Percentiles rank a stretch among this genome's conserved stretches.
phyloP scores from a whole-genome alignment of 2,329 filamentous ascomycete species.

The Alternaria ventricosa region DNA sequence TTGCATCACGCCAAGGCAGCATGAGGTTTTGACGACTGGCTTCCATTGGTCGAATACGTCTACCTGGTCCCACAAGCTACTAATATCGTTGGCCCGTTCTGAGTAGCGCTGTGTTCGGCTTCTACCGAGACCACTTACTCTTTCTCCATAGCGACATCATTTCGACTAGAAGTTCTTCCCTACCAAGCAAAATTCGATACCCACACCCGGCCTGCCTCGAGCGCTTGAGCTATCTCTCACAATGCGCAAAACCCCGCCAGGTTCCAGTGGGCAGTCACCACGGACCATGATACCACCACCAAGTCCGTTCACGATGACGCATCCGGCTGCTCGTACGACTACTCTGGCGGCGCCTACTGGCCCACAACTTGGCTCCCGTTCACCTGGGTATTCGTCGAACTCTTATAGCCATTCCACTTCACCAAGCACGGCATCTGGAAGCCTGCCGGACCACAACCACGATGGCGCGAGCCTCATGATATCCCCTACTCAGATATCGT shows the following conservation, averaged over 20 bases:
- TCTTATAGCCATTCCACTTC: constrained; percentile 46
- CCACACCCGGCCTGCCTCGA: constrained; percentile 3
- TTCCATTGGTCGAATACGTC: constrained; percentile 34
- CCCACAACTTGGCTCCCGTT: constrained; percentile 37
- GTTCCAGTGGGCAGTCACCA: constrained; percentile 42
- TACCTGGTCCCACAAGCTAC: constrained; percentile 19
- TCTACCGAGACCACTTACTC: constrained; percentile 38
- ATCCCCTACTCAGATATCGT: constrained; percentile 50
- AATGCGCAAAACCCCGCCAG: constrained; percentile 43
- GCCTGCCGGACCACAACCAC: constrained; percentile 40
- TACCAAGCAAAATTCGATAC: constrained; percentile 3
- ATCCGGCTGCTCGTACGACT: constrained; percentile 30
- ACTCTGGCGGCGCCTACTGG: constrained; percentile 40
- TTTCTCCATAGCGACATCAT: constrained; percentile 34
- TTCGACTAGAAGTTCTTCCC: constrained; percentile 6
- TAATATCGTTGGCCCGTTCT: constrained; percentile 35
- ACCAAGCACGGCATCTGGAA: constrained; percentile 44
- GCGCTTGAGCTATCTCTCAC: constrained; percentile 12
- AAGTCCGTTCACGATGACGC: constrained; percentile 40
- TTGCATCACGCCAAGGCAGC: constrained; percentile 27
- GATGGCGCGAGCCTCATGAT: constrained; percentile 48
- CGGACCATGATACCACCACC: constrained; percentile 42
- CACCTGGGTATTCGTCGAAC: constrained; percentile 39
- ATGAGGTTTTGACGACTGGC: constrained; percentile 29
- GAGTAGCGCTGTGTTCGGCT: constrained; percentile 41